These are phyloP conservation scores for Microbotryum violaceum DNA, from an alignment of 1,284 basidiomycete species.

Conservation along the genomic window DNA sequence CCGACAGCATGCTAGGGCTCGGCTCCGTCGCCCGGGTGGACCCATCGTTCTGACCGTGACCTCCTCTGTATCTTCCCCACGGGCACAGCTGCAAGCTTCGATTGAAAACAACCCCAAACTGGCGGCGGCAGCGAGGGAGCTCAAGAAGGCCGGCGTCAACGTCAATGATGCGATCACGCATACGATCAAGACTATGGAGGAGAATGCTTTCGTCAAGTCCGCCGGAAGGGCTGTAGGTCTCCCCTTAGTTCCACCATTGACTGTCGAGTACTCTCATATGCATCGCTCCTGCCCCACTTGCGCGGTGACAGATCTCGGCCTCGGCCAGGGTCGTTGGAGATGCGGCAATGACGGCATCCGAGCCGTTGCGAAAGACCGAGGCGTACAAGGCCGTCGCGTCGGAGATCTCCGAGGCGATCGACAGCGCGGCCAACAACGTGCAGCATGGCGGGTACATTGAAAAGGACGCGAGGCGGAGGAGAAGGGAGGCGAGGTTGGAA, in stretches of 20 bases:
- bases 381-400: slow-evolving; percentile 89
- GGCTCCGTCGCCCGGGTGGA: not conserved
- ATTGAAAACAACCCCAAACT: slow-evolving; percentile 95
- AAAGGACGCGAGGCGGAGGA: slow-evolving; percentile 70
- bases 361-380: slow-evolving; percentile 87
- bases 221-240: slow-evolving; percentile 42
- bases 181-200: slow-evolving; percentile 84
- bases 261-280: not conserved
- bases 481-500: slow-evolving; percentile 63
- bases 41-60: not conserved
- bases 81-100: slow-evolving; percentile 67
- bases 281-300: slow-evolving; percentile 3
- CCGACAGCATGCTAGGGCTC: too few species aligned
- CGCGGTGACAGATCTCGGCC: slow-evolving; percentile 6
- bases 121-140: slow-evolving; percentile 80
- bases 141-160: slow-evolving; percentile 80
- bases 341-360: slow-evolving; percentile 61
- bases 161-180: slow-evolving; percentile 88
- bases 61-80: not conserved
- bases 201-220: slow-evolving; percentile 81
- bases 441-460: slow-evolving; percentile 92
- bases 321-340: slow-evolving; percentile 21
- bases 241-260: not conserved
- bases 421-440: slow-evolving; percentile 76
- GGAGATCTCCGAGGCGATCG: slow-evolving; percentile 82